Conservation (phyloP, 208 protist species). For the Trichomonas gallinae region DNA sequence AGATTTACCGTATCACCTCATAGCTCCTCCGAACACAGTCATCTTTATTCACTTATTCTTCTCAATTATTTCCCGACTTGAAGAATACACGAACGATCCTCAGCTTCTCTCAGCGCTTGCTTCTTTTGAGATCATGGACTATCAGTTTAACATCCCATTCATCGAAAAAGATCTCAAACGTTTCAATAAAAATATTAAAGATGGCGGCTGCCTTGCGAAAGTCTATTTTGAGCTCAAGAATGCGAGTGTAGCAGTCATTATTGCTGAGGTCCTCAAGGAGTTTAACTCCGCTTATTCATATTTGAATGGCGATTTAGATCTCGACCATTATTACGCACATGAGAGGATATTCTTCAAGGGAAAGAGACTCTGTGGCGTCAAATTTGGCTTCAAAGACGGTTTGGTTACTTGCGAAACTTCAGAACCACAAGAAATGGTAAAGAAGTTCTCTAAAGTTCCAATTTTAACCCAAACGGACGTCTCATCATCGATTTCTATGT, state of each 20-base stretch:
- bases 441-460: neutral
- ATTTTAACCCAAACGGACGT: neutral
- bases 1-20: neutral
- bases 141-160: neutral
- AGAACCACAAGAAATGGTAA: neutral
- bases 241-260: neutral
- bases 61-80: neutral
- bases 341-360: neutral
- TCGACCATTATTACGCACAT: neutral
- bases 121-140: neutral
- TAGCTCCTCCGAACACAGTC: neutral
- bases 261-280: neutral
- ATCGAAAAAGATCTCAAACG: neutral
- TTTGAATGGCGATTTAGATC: neutral
- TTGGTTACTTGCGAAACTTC: neutral
- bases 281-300: neutral
- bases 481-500: neutral
- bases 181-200: neutral
- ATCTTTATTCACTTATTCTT: neutral
- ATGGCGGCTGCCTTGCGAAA: neutral
- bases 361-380: neutral
- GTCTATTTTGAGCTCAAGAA: neutral
- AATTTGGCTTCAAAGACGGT: neutral
- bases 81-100: neutral
- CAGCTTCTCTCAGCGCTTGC: neutral